Evolutionary conservation across 2,329 filamentous ascomycete genomes (phyloP), one percentile per base, ranked within the genome.

Genomic region (Alternaria hordeiaustralica): DNA sequence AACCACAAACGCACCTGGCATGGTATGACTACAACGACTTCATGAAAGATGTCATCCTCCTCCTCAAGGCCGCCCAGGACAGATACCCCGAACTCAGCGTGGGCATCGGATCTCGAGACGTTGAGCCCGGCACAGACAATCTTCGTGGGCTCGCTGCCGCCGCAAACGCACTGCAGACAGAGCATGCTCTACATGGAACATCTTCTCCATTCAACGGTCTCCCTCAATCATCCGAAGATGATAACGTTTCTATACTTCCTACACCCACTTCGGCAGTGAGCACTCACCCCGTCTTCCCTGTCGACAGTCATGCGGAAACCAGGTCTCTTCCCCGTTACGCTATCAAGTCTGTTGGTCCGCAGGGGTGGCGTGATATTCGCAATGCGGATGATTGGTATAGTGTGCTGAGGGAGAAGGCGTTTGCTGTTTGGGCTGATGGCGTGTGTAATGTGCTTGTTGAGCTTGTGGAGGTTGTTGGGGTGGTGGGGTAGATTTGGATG

Each of bases 131-230:
- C 7, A 66, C 57, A 2, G 74, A 78, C 44, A 70, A 62, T 10
- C 69, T 79, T 4, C 70, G 71, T 12, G 75, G 75, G 10, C 71
- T 79, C 11, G 76, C 77, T 28, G 74, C 70, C 13, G 76, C 76
- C 12, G 77, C 77, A 5, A 75, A 72, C 30, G 72, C 72, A 20
- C 55, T 77, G 13, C 67, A 76, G 36, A 63, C 61, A 30, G 70
- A 70, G 28, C 49, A 61, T 30, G 43, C 55, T 45, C 26, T 50
- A 0, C 50, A 47, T 10, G 49, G 13, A 41, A 15, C 30, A 18
- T n/a, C 13, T 6, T 25, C 30, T 4, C 21, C 49, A 20, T 12
- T 7, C 21, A 15, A 30, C 15, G 21, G 49, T 53, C 10, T 53
- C 20, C n/a, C 49, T 23, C 49, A 36, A 55, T 6, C n/a, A 5